Evolutionary conservation across 371 early-diverging fungal species (phyloP).

Genomic region (Massospora cicadina): DNA sequence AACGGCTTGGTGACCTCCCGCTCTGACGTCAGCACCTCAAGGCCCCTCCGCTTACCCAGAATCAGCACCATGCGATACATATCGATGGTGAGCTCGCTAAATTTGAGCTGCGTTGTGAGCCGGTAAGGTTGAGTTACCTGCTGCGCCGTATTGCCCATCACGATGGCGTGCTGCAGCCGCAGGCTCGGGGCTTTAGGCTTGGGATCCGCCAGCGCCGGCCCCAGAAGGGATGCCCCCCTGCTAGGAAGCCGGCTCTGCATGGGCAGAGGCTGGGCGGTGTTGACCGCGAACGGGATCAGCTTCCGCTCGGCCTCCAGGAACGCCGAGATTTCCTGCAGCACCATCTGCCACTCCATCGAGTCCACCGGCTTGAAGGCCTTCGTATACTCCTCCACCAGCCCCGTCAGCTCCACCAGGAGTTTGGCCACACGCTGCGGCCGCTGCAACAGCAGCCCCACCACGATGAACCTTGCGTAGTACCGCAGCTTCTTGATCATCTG

Average conservation of each 20-base stretch:
- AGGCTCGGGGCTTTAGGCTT: conserved; percentile 19
- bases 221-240: background rate
- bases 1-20: conserved; percentile 9
- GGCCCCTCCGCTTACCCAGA: conserved; percentile 27
- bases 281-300: conserved; percentile 21
- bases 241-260: background rate
- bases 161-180: conserved; percentile 75
- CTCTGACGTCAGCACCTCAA: background rate
- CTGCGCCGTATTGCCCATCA: conserved; percentile 78
- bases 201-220: background rate
- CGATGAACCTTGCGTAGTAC: conserved; percentile 89
- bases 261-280: background rate
- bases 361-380: conserved; percentile 71
- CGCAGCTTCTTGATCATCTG: conserved; percentile 90
- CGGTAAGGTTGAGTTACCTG: conserved; percentile 25
- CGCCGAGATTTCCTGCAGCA: conserved; percentile 69
- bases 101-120: conserved; percentile 44
- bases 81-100: conserved; percentile 86
- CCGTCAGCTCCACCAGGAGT: conserved; percentile 60
- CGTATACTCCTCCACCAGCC: conserved; percentile 72
- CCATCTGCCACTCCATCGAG: conserved; percentile 81
- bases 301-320: conserved; percentile 84
- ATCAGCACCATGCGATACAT: conserved; percentile 90
- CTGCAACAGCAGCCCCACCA: conserved; percentile 82
- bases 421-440: conserved; percentile 52